Evolutionary conservation across 2,329 filamentous ascomycete genomes (phyloP).

Genomic region (Microsporum ferrugineum): DNA sequence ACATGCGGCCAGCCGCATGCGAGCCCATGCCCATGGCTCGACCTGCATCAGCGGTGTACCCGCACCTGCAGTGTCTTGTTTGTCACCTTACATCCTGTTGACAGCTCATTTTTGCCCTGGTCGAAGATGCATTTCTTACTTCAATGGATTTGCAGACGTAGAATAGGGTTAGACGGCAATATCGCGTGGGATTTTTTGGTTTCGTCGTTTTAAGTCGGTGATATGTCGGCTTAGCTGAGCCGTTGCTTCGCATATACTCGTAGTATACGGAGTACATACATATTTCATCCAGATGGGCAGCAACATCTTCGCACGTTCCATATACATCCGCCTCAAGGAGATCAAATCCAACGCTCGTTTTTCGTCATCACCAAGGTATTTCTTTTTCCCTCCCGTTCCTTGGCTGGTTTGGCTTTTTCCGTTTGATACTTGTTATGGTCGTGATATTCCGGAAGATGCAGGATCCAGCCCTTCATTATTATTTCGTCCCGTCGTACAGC

Average conservation of each 20-base stretch:
- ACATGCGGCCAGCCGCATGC: neutral
- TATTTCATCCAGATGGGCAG: neutral
- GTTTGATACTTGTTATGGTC: neutral
- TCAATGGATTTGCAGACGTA: neutral
- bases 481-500: neutral
- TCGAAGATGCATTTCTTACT: neutral
- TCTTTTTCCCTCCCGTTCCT: neutral
- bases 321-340: neutral
- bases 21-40: neutral
- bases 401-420: constrained; percentile 1
- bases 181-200: neutral
- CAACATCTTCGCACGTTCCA: neutral
- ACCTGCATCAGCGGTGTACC: neutral
- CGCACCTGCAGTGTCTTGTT: neutral
- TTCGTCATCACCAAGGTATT: neutral
- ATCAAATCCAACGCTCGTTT: neutral
- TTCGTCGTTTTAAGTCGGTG: neutral
- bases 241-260: neutral
- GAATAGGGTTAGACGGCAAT: constrained; percentile 1
- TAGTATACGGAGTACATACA: neutral
- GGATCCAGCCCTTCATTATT: neutral
- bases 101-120: neutral
- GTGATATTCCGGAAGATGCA: neutral
- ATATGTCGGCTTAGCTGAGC: neutral
- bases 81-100: neutral